Conservation (phyloP, 345 rosid species). For the Punica granatum region DNA sequence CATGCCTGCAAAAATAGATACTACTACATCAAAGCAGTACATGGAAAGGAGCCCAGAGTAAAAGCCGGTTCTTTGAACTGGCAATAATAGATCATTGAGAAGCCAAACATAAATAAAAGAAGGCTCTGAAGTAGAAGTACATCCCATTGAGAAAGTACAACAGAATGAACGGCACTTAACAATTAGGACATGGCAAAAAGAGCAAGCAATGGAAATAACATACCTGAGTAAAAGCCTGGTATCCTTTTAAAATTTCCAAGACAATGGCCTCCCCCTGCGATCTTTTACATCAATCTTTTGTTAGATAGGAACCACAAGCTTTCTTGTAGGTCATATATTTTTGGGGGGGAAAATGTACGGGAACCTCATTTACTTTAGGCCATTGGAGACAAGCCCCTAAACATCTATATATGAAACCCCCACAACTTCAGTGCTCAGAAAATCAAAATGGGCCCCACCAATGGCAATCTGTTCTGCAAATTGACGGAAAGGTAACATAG, state of each 20-base stretch:
- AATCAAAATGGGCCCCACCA: neutral
- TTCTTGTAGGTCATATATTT: neutral
- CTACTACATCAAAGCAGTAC: constrained; percentile 6
- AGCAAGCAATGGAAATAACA: neutral
- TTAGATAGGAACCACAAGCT: constrained; percentile 17
- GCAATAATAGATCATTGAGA: constrained; percentile 1
- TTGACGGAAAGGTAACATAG: neutral
- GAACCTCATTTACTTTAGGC: neutral
- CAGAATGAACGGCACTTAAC: neutral
- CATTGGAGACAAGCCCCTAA: neutral
- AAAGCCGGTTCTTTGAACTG: neutral
- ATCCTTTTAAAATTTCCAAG: constrained; percentile 92
- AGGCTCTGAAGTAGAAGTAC: neutral
- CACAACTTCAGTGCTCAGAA: neutral
- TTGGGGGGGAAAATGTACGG: neutral
- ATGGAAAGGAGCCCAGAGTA: neutral
- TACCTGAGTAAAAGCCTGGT: constrained; percentile 99
- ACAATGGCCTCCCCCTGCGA: constrained; percentile 98
- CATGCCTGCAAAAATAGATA: constrained; percentile 64
- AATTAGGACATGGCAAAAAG: neutral
- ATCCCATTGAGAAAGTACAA: neutral
- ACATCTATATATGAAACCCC: neutral
- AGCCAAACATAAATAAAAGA: neutral
- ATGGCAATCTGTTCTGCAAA: neutral
- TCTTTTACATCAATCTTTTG: constrained; percentile 44